Evolutionary conservation across 2,329 filamentous ascomycete genomes (phyloP).

Genomic region (Phialophora tarda): DNA sequence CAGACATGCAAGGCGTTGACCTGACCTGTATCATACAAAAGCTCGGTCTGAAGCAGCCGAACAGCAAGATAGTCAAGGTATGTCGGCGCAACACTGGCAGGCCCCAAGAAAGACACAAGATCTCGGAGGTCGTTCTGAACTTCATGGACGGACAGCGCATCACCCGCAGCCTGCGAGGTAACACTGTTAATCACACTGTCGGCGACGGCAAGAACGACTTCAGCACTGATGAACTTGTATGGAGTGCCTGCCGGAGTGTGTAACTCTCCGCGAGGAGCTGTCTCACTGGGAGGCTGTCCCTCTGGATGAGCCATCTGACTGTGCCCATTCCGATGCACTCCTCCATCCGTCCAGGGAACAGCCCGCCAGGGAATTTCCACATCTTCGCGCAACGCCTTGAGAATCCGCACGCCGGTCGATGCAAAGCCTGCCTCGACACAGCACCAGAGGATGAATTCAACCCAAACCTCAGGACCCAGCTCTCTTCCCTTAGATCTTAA

Average conservation of each 20-base stretch:
- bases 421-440: conserved; percentile 55
- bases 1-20: conserved; percentile 49
- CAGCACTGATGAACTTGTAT: conserved; percentile 60
- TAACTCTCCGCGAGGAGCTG: conserved; percentile 21
- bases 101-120: conserved; percentile 51
- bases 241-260: conserved; percentile 47
- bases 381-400: conserved; percentile 44
- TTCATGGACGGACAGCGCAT: background rate
- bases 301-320: conserved; percentile 20
- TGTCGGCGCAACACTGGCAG: conserved; percentile 42
- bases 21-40: conserved; percentile 52
- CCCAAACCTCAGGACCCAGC: conserved; percentile 55
- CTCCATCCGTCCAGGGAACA: conserved; percentile 46
- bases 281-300: background rate
- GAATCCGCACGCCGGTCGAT: conserved; percentile 49
- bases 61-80: conserved; percentile 50
- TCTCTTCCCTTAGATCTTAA: conserved; percentile 51
- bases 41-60: conserved; percentile 59
- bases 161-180: conserved; percentile 44
- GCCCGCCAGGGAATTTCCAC: conserved; percentile 47
- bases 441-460: conserved; percentile 58
- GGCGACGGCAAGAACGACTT: conserved; percentile 62
- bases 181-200: conserved; percentile 58
- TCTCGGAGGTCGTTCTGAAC: conserved; percentile 39
- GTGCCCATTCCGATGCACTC: conserved; percentile 29